Conservation (phyloP, 192 early-diverging fungal species). For the Backusella mclennaniae region DNA sequence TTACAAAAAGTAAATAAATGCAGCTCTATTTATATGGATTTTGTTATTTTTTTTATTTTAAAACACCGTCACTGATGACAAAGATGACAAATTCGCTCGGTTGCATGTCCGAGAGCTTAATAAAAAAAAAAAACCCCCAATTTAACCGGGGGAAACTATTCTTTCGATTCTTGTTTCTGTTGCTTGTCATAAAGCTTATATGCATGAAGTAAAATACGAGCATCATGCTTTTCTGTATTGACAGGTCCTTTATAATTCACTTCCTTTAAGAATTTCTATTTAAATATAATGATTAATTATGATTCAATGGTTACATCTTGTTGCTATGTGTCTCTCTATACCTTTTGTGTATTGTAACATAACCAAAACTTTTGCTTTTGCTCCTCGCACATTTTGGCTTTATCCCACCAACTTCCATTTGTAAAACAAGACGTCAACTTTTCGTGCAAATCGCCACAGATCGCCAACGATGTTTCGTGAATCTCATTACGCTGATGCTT, state of each 20-base stretch:
- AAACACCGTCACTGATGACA: conserved; percentile 1
- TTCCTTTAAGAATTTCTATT: conserved; percentile 22
- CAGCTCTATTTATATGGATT: not conserved
- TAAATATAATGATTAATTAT: too few species aligned
- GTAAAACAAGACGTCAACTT: conserved; percentile 35
- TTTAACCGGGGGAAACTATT: not conserved
- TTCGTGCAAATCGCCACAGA: conserved; percentile 36
- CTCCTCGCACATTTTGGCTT: conserved; percentile 39
- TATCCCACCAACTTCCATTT: conserved; percentile 42
- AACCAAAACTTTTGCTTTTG: conserved; percentile 39
- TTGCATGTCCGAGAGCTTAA: not conserved
- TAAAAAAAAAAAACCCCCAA: not conserved
- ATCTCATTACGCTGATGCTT: conserved; percentile 33
- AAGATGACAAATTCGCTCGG: not conserved
- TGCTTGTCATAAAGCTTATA: conserved; percentile 9
- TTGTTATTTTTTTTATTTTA: not conserved
- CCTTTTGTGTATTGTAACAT: conserved; percentile 38
- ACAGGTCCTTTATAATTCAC: conserved; percentile 25
- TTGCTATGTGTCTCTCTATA: not conserved
- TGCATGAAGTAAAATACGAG: not conserved
- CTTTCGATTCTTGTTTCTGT: not conserved
- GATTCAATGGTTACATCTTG: too few species aligned
- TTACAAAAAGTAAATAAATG: conserved; percentile 13
- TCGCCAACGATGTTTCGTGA: conserved; percentile 29
- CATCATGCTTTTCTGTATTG: conserved; percentile 20